Conservation (phyloP, 2,329 filamentous ascomycete genomes). For the Rhynchosporium secalis region DNA sequence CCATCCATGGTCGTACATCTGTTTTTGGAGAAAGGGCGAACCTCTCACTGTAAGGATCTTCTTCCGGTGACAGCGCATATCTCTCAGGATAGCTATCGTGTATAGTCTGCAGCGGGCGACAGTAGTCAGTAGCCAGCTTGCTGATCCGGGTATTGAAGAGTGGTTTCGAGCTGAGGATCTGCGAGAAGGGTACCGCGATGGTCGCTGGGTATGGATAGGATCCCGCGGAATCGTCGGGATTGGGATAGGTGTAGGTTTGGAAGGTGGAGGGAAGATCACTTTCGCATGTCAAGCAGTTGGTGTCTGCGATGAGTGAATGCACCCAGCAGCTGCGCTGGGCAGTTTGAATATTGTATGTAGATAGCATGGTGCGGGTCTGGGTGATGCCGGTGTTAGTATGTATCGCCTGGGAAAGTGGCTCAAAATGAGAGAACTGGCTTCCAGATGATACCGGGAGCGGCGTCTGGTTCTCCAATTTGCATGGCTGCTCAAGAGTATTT, state of each 20-base stretch:
- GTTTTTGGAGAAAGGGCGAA: not conserved
- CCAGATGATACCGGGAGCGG: not conserved
- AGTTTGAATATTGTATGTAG: not conserved
- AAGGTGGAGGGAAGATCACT: not conserved
- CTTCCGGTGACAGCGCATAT: constrained; percentile 11
- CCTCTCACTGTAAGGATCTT: not conserved
- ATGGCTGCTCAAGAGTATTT: too few species aligned
- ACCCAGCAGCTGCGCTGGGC: not conserved
- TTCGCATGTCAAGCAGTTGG: not conserved
- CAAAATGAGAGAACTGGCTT: not conserved
- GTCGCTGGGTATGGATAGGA: not conserved
- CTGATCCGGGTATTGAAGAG: not conserved
- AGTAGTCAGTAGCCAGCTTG: not conserved
- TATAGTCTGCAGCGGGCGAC: not conserved
- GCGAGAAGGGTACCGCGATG: not conserved
- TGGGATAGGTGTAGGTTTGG: not conserved
- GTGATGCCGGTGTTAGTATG: not conserved
- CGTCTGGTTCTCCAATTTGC: too few species aligned
- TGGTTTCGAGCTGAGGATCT: not conserved
- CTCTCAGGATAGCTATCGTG: constrained; percentile 18
- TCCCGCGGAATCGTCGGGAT: not conserved
- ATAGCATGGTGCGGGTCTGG: not conserved
- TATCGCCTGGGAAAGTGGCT: not conserved
- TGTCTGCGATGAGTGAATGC: not conserved
- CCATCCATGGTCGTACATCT: not conserved